Conservation (phyloP, 2,329 filamentous ascomycete species). For the Dothideomycetes sp. region DNA sequence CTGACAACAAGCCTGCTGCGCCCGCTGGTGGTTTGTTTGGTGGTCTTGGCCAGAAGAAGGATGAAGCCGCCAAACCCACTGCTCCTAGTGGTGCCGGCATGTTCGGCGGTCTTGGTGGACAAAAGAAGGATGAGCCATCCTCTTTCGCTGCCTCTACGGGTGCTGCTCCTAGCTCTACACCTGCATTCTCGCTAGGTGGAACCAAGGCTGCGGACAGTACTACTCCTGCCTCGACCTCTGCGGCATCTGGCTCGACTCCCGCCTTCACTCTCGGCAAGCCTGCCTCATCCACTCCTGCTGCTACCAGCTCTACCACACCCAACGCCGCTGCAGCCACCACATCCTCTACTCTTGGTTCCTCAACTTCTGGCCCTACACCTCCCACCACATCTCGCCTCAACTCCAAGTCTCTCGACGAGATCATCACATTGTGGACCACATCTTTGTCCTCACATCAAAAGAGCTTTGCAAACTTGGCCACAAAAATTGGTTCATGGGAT, state of each 20-base stretch:
- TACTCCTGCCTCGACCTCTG: slow-evolving; percentile 17
- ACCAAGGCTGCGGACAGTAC: slow-evolving; percentile 11
- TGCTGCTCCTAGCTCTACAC: slow-evolving; percentile 6
- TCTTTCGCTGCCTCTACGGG: slow-evolving; percentile 9
- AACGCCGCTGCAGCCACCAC: slow-evolving; percentile 26
- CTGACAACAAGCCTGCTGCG: slow-evolving; percentile 7
- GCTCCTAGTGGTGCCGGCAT: slow-evolving; percentile 11
- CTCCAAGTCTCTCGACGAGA: slow-evolving; percentile 99
- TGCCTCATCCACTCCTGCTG: slow-evolving; percentile 8
- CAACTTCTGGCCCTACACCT: slow-evolving; percentile 71
- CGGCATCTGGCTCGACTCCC: slow-evolving; percentile 18
- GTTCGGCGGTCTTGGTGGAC: slow-evolving; percentile 10
- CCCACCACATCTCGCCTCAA: slow-evolving; percentile 77
- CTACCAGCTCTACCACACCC: slow-evolving; percentile 2
- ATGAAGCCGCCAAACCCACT: slow-evolving; percentile 9
- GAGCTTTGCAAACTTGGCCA: slow-evolving; percentile 85
- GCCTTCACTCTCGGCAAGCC: slow-evolving; percentile 14
- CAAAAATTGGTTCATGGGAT: slow-evolving; percentile 84
- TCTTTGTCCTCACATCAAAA: slow-evolving; percentile 95
- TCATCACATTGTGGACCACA: slow-evolving; percentile 92
- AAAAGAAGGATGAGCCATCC: slow-evolving; percentile 3
- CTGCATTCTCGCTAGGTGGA: slow-evolving; percentile 13
- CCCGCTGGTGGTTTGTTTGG: slow-evolving; percentile 9
- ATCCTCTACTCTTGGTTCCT: slow-evolving; percentile 51
- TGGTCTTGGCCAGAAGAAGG: slow-evolving; percentile 15